A percentile compares a stretch with the other conserved stretches of the same genome.
Conservation (phyloP, 495 filamentous ascomycete species). For the Cenococcum geophilum region DNA sequence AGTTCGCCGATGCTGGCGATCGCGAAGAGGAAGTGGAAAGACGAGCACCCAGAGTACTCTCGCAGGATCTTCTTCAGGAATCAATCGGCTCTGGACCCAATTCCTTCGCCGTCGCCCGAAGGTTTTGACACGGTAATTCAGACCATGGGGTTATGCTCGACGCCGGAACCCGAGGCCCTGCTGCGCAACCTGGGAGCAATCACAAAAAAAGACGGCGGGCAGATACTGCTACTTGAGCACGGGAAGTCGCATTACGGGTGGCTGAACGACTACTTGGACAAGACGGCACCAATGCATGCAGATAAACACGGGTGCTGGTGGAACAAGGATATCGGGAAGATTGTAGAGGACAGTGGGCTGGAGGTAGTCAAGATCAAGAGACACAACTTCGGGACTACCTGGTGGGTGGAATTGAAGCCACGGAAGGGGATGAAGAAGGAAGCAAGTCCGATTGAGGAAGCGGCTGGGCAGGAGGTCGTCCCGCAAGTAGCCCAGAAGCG, state of each 20-base stretch:
- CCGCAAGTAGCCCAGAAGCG: conserved; percentile 11
- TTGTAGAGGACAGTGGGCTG: conserved; percentile 75
- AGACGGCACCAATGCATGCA: conserved; percentile 69
- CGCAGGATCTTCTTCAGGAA: conserved; percentile 42
- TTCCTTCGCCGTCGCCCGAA: conserved; percentile 30
- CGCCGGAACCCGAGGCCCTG: conserved; percentile 62
- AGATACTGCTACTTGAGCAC: conserved; percentile 84
- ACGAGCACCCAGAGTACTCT: conserved; percentile 44
- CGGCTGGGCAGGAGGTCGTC: background rate
- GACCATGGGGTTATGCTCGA: conserved; percentile 90
- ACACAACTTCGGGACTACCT: conserved; percentile 73
- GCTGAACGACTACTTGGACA: conserved; percentile 75
- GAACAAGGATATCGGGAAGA: conserved; percentile 81
- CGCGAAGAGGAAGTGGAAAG: conserved; percentile 52
- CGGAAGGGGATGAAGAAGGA: conserved; percentile 13
- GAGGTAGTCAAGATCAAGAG: conserved; percentile 64
- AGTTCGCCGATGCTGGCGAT: conserved; percentile 60
- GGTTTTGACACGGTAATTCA: conserved; percentile 81
- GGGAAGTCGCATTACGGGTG: conserved; percentile 70
- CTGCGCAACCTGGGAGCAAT: conserved; percentile 52
- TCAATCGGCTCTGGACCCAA: conserved; percentile 36
- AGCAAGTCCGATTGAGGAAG: background rate
- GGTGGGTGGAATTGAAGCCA: conserved; percentile 57
- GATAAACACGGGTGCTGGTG: conserved; percentile 90
- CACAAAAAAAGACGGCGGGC: conserved; percentile 56